These are phyloP conservation scores for Cystobasidium slooffiae DNA, from an alignment of 1,284 basidiomycete species.

Conservation along the genomic window DNA sequence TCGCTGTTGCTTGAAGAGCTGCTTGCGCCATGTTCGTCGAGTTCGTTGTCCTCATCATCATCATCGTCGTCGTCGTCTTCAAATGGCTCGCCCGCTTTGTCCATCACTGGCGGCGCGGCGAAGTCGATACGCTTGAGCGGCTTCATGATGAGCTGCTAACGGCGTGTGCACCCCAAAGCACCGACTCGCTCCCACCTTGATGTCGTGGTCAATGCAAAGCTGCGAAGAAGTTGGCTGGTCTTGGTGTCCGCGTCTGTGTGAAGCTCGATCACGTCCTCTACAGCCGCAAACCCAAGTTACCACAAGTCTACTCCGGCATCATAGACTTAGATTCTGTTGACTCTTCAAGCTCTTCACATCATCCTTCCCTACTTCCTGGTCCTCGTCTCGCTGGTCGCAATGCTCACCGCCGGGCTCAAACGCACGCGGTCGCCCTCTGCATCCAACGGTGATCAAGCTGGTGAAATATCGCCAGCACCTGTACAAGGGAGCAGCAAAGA, in stretches of 20 bases:
- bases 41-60: constrained; percentile 22
- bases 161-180: not conserved
- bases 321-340: too few relatives aligned
- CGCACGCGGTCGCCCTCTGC: constrained; percentile 21
- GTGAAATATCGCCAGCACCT: constrained; percentile 23
- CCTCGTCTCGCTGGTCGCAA: not conserved
- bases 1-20: constrained; percentile 21
- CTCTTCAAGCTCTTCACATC: not conserved
- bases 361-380: not conserved
- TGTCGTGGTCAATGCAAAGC: not conserved
- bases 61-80: constrained; percentile 29
- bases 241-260: not conserved
- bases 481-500: constrained; percentile 33
- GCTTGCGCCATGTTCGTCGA: constrained; percentile 8
- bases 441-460: not conserved
- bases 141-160: constrained; percentile 3
- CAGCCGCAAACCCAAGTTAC: too few relatives aligned
- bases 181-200: not conserved
- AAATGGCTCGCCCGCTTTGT: constrained; percentile 28
- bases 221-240: not conserved
- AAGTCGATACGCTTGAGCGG: constrained; percentile 44
- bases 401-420: constrained; percentile 7
- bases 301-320: too few relatives aligned
- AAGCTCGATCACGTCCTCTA: not conserved
- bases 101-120: constrained; percentile 30